Evolutionary conservation across 306 rosid species (phyloP).

Genomic region (Cucurbita pepo): DNA sequence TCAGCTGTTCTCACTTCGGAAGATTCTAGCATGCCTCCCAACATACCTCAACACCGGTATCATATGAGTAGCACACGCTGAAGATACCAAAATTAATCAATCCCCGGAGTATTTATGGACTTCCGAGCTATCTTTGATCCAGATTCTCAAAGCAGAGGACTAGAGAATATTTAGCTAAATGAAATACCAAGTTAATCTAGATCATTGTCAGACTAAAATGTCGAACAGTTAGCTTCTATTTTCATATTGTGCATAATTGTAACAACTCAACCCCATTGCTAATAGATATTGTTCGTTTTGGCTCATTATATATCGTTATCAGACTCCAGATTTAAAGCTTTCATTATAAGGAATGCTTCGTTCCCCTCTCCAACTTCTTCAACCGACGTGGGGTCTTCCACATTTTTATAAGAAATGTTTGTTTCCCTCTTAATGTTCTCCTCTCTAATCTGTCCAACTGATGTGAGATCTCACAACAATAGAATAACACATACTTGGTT

Average conservation of each 20-base stretch:
- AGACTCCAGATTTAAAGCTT: too few relatives aligned
- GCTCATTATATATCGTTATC: too few relatives aligned
- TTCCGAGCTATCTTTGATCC: background rate
- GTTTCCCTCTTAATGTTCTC: too few relatives aligned
- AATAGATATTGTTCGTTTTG: too few relatives aligned
- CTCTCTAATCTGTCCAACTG: too few relatives aligned
- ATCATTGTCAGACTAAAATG: background rate
- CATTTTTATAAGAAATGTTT: too few relatives aligned
- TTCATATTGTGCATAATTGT: background rate
- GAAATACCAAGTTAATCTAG: background rate
- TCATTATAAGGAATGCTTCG: too few relatives aligned
- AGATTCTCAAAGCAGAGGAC: background rate
- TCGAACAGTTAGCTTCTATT: background rate
- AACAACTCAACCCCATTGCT: too few relatives aligned
- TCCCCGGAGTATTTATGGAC: background rate
- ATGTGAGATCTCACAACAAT: too few relatives aligned
- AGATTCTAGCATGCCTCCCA: conserved; percentile 24
- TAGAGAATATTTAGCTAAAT: background rate
- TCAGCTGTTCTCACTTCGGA: conserved; percentile 32
- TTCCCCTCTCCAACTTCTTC: too few relatives aligned
- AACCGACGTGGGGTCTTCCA: too few relatives aligned
- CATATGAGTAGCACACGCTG: background rate
- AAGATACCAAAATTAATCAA: background rate
- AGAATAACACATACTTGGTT: background rate
- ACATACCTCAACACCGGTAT: too few relatives aligned